These are phyloP conservation scores for Cryptosporidium sp. DNA, from an alignment of 169 alveolate species.

Conservation along the genomic window DNA sequence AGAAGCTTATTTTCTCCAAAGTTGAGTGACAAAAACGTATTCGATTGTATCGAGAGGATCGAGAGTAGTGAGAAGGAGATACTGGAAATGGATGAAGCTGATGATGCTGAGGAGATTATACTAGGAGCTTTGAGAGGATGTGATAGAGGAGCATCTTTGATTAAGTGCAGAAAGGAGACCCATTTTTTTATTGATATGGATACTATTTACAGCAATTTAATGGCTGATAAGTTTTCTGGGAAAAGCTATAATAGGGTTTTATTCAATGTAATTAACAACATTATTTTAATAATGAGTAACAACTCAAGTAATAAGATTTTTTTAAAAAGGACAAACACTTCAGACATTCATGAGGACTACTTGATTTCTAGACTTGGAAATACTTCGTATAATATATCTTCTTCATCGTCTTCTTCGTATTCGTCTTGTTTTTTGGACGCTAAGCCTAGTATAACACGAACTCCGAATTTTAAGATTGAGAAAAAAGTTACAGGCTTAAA, in stretches of 20 bases:
- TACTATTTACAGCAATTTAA: neutral
- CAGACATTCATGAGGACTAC: neutral
- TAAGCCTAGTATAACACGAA: neutral
- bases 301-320: slow-evolving; percentile 5
- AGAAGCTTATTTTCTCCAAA: slow-evolving; percentile 10
- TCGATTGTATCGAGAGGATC: neutral
- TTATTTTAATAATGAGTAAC: slow-evolving; percentile 21
- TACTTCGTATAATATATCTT: neutral
- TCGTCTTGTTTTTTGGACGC: neutral
- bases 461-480: neutral
- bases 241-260: neutral
- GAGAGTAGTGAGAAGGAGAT: neutral
- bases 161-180: slow-evolving; percentile 16
- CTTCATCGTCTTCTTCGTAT: neutral
- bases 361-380: neutral
- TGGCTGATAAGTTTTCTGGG: neutral
- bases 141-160: neutral
- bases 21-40: slow-evolving; percentile 18
- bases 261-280: slow-evolving; percentile 52
- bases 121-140: neutral
- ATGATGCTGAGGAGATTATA: neutral
- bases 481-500: slow-evolving; percentile 13
- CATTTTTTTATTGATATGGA: slow-evolving; percentile 25
- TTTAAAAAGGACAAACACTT: slow-evolving; percentile 45
- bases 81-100: neutral